Evolutionary conservation across 2,329 filamentous ascomycete genomes (phyloP).

Genomic region (Penicillium sp.): DNA sequence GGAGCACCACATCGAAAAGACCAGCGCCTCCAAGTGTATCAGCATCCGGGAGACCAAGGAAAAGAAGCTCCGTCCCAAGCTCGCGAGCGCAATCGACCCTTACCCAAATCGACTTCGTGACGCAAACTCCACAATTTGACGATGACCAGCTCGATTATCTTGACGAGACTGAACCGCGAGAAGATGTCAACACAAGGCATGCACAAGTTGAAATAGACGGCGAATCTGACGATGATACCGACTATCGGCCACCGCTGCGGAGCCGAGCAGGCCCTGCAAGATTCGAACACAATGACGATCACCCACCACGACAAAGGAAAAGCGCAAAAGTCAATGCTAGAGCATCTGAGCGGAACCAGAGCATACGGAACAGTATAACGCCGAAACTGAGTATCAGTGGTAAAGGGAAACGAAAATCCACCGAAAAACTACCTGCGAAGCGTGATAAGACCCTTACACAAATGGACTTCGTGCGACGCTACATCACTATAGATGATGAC

Average conservation of each 20-base stretch:
- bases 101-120: constrained; percentile 43
- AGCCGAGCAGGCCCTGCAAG: constrained; percentile 11
- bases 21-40: constrained; percentile 13
- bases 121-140: constrained; percentile 19
- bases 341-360: constrained; percentile 6
- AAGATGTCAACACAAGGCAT: constrained; percentile 1
- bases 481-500: constrained; percentile 34
- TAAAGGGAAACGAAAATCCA: constrained; percentile 23
- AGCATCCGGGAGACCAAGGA: constrained; percentile 20
- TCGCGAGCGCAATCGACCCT: constrained; percentile 38
- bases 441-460: constrained; percentile 43
- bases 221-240: constrained; percentile 24
- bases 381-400: constrained; percentile 20
- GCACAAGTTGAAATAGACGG: constrained; percentile 28
- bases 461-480: constrained; percentile 42
- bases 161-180: constrained; percentile 12
- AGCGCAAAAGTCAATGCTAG: constrained; percentile 1
- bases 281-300: constrained; percentile 14
- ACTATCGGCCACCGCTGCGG: constrained; percentile 17
- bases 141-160: constrained; percentile 35
- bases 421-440: constrained; percentile 23
- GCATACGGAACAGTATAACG: constrained; percentile 17
- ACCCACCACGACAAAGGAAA: constrained; percentile 18
- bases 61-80: constrained; percentile 17
- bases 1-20: constrained; percentile 15